Conservation (phyloP, 805 yeast genomes). For the Nakazawaea sp. region DNA sequence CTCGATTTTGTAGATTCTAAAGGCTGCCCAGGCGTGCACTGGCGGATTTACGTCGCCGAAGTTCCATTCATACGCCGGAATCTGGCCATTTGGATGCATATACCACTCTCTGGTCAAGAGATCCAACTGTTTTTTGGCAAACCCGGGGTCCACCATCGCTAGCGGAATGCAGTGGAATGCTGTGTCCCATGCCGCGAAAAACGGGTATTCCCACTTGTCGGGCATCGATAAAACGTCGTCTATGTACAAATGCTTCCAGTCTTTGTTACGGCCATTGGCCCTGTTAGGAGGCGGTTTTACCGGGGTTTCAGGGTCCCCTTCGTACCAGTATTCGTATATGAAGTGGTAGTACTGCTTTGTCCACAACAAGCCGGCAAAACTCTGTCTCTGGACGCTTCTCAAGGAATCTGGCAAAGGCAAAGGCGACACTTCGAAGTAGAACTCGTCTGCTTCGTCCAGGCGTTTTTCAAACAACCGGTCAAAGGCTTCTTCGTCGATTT, state of each 20-base stretch:
- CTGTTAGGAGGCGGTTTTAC: slow-evolving; percentile 77
- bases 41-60: slow-evolving; percentile 96
- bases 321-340: slow-evolving; percentile 78
- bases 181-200: slow-evolving; percentile 95
- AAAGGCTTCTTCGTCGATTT: slow-evolving; percentile 65
- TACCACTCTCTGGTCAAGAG: slow-evolving; percentile 90
- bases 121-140: slow-evolving; percentile 84
- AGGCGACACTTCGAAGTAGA: slow-evolving; percentile 85
- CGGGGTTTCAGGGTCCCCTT: slow-evolving; percentile 73
- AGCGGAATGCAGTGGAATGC: slow-evolving; percentile 92
- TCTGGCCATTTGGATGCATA: slow-evolving; percentile 97
- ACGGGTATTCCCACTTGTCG: slow-evolving; percentile 94
- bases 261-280: slow-evolving; percentile 80
- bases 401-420: slow-evolving; percentile 75
- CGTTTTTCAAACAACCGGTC: slow-evolving; percentile 65
- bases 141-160: slow-evolving; percentile 89
- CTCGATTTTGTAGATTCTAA: slow-evolving; percentile 81
- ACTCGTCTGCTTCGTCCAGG: slow-evolving; percentile 85
- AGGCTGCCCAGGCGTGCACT: slow-evolving; percentile 94
- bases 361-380: slow-evolving; percentile 92
- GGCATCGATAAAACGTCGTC: slow-evolving; percentile 87
- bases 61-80: slow-evolving; percentile 97
- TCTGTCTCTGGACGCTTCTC: slow-evolving; percentile 83
- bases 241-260: slow-evolving; percentile 84
- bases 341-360: slow-evolving; percentile 87